Evolutionary conservation across 2,329 filamentous ascomycete genomes (phyloP), one percentile per base, ranked within the genome.

Genomic region (Cladophialophora yegresii): DNA sequence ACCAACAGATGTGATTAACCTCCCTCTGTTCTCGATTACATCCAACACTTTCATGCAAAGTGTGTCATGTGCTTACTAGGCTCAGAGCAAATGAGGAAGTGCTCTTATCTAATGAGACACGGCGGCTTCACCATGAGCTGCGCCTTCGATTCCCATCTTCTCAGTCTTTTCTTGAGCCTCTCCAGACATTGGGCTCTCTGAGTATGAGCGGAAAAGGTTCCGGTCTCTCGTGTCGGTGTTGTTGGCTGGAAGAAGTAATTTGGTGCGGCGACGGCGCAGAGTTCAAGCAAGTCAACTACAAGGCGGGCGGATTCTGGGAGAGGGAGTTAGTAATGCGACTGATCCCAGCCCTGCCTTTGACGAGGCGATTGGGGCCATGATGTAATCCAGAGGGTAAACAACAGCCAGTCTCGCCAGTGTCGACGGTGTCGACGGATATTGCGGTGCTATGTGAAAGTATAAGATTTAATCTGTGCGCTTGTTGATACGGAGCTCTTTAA

Each of bases 291-390:
- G 30, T 51, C 43, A 51, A 51, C 10, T 20, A 26, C 45, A 59
- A 23, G 57, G 57, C 57, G 57, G 28, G 28, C 47, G 57, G 57
- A 51, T 51, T 26, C 12, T 51, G 45, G 57, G 57, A 59, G 57
- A 32, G 13, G 20, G 1, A n/a, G 3, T 53, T 51, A 50, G 47
- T 51, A 32, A 16, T 53, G 45, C 49, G 10, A 59, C 45, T 30
- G 22, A 9, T 23, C 10, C 20, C 51, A 54, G 51, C 51, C 51
- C 8, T 54, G 28, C 13, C 23, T 20, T 54, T 54, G 51, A 54
- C 51, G 28, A n/a, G 51, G n/a, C 20, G 28, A 10, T 20, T 28
- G n/a, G 28, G 33, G 2, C 28, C 45, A n/a, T 58, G 40, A 58
- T 50, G 56, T 49, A 33, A 58, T 49, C 56, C 30, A 49, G 12